Evolutionary conservation across 2,329 filamentous ascomycete genomes (phyloP), one percentile per base, ranked within the genome.

Genomic region (Epichloe gansuensis): DNA sequence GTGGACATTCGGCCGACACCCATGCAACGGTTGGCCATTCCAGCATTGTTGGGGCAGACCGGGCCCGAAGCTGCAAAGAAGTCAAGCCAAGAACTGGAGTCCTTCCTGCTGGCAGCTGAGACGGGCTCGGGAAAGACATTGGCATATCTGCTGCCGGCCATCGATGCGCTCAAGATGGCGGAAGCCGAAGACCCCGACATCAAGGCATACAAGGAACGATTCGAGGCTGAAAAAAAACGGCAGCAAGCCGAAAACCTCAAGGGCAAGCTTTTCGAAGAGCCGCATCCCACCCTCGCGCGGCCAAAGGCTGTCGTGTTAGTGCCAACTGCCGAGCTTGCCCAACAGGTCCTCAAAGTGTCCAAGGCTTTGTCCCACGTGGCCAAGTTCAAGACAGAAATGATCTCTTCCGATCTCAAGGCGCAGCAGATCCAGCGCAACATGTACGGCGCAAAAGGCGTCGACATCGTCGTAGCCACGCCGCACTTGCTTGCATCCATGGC

Each of bases 61-160:
- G 54, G 56, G 6, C 54, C 60, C 4, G 58, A 59, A 17, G 56
- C 60, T 44, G 47, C 54, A n/a, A 65, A 63, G 50, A 54, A 49
- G 2, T 51, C 60, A 52, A 75, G 63, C 58, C 68, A 70, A 54
- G 77, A 73, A 69, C 55, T 57, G 49, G 55, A 60, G 41, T 68
- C 68, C 1, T 96, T 88, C 63, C 75, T 98, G 12, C 75, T 98
- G 48, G 93, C 93, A 4, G 93, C 93, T 11, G 93, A 98, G 73
- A 98, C 93, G 0, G 93, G 93, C 12, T 97, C 93, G 0, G 93
- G 93, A 54, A 98, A 98, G 73, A 98, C 93, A 1, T 73, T 98
- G 55, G 89, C 93, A 8, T 98, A 98, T 64, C 73, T 97, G 5
- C 69, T 96, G 5, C 94, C 93, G 0, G 77, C 84, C 15, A 74